Evolutionary conservation across 176 grass and related monocot genomes (phyloP).

Genomic region (Bolboschoenus planiculmis): DNA sequence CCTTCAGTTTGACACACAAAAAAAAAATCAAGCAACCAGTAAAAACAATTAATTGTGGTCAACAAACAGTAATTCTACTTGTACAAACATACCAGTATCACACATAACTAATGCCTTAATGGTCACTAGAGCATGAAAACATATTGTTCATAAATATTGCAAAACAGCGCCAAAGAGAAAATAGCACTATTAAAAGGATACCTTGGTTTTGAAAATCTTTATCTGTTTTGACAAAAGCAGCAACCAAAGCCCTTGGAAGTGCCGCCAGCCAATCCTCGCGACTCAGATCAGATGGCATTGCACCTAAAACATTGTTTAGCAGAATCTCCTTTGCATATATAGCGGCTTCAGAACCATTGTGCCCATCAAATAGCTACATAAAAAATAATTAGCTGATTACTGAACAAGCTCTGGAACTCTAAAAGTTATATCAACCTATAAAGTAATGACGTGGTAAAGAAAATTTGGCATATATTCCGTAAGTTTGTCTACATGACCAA

Average conservation of each 20-base stretch:
- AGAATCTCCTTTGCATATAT: constrained; percentile 79
- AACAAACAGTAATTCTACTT: neutral
- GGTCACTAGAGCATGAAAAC: neutral
- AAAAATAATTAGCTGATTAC: neutral
- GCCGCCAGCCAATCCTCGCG: constrained; percentile 93
- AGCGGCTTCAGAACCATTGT: constrained; percentile 79
- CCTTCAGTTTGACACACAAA: neutral
- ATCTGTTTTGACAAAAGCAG: constrained; percentile 92
- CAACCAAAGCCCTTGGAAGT: constrained; percentile 76
- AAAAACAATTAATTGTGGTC: neutral
- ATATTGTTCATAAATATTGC: neutral
- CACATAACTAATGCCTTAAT: neutral
- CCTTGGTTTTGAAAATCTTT: constrained; percentile 74
- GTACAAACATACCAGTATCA: neutral
- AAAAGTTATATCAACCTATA: neutral
- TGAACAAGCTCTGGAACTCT: neutral
- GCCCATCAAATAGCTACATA: constrained; percentile 86
- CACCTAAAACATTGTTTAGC: constrained; percentile 63
- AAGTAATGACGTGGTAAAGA: neutral
- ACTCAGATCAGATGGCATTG: constrained; percentile 64
- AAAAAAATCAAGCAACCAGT: neutral
- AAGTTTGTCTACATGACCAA: neutral
- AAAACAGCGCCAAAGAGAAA: neutral
- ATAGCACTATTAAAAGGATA: neutral
- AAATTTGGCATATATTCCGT: constrained; percentile 10